Conservation (phyloP, 352 stramenopile species). For the Phytophthora melonis region DNA sequence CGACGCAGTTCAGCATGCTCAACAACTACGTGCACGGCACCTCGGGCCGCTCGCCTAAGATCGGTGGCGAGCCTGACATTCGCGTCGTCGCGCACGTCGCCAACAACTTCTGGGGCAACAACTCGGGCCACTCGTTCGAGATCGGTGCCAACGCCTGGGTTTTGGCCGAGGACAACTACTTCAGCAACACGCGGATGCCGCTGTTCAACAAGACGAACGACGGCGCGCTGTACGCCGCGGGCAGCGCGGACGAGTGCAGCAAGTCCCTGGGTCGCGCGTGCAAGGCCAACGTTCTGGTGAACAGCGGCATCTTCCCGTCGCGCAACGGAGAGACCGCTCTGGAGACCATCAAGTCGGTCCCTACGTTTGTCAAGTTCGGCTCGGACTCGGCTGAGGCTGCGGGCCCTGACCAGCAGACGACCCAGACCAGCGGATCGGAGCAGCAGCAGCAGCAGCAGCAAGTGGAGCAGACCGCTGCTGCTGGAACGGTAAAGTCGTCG, state of each 20-base stretch:
- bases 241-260: constrained; percentile 23
- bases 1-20: constrained; percentile 31
- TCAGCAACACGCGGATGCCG: constrained; percentile 38
- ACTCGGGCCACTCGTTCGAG: constrained; percentile 43
- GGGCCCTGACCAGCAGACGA: constrained; percentile 1
- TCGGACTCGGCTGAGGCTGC: neutral
- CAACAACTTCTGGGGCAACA: constrained; percentile 57
- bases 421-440: constrained; percentile 6
- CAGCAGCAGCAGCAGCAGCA: neutral
- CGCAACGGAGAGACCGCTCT: constrained; percentile 31
- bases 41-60: constrained; percentile 40
- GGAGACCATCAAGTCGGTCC: constrained; percentile 21
- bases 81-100: constrained; percentile 41
- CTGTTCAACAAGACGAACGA: constrained; percentile 31
- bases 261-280: constrained; percentile 31
- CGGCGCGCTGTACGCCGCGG: constrained; percentile 23
- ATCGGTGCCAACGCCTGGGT: constrained; percentile 29
- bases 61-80: constrained; percentile 15
- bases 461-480: constrained; percentile 3
- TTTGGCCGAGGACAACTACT: constrained; percentile 53
- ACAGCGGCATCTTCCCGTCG: constrained; percentile 28
- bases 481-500: neutral
- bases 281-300: constrained; percentile 25
- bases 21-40: constrained; percentile 47
- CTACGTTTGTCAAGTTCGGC: constrained; percentile 7